Base-by-base conservation (phyloP, 176 grass and related monocot genomes). In the Aegilops speltoides region DNA sequence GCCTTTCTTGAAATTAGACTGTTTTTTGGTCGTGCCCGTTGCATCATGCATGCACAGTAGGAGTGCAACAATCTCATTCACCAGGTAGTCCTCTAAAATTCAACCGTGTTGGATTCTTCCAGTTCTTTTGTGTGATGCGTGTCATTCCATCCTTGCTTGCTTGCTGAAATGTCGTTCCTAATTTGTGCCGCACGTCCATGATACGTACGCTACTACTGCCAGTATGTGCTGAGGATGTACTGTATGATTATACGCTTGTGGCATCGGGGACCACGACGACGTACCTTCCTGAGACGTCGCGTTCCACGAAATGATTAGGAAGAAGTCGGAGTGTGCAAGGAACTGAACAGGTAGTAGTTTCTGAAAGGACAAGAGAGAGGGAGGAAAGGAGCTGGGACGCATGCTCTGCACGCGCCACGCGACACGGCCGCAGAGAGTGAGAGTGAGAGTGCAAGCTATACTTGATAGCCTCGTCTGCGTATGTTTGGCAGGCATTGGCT, bases 331-430 rank as follows among this genome's bases (percentile, higher is more conserved):
- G 61, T 76, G 41, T 59, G 66, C 57, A n/a, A 80, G 28, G 41
- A 84, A 79, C 50, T 38, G 54, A 4, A 19, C 15, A 50, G 65
- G 50, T 24, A 66, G 73, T 62, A 66, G 73, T 62, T 88, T 71
- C 65, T 54, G 4, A 72, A 63, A 64, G 31, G 20, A 61, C 32
- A 19, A 33, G 63, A 22, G 34, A 8, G 29, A 7, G 41, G 2
- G 32, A 9, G 40, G 78, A 79, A 50, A 23, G 17, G 34, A 20
- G 20, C 68, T 24, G 77, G 78, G 37, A 82, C 69, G 83, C 83
- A 82, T 70, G 88, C 63, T 86, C 78, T 69, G 63, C 78, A 89
- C 62, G 88, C 83, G 71, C 81, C 62, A 69, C 70, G 88, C 83
- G 71, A 86, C 62, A 69, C 37, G 37, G 6, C 70, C 1, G 0